Evolutionary conservation across 768 basidiomycete species (phyloP).

Genomic region (Naganishia onofrii): DNA sequence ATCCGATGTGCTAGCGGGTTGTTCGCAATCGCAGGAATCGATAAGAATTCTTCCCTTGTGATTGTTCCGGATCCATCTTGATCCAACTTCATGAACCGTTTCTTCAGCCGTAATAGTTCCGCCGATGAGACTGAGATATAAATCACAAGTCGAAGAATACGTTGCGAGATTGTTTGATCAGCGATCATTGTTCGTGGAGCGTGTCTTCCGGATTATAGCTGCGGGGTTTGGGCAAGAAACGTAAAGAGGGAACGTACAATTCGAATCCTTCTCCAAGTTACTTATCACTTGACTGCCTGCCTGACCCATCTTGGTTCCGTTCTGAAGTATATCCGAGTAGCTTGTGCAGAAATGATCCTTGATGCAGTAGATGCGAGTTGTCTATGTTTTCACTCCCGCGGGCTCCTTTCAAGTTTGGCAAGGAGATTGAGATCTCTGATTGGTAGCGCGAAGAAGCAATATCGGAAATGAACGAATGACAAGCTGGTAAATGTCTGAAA

Average conservation of each 20-base stretch:
- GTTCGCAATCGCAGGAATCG: conserved; percentile 97
- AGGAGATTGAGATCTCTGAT: too few relatives aligned
- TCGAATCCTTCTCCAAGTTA: conserved; percentile 95
- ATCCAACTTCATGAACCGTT: conserved; percentile 99
- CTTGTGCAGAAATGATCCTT: not conserved
- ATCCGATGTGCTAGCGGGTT: conserved; percentile 94
- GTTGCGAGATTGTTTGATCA: not conserved
- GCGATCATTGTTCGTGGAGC: not conserved
- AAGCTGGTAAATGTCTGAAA: too few relatives aligned
- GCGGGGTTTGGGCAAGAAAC: not conserved
- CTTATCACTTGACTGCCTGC: conserved; percentile 84
- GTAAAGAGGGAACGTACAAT: conserved; percentile 66
- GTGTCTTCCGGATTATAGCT: not conserved
- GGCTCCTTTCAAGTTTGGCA: not conserved
- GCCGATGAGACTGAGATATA: conserved; percentile 74
- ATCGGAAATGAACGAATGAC: too few relatives aligned
- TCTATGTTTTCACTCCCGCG: not conserved
- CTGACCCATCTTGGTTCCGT: conserved; percentile 51
- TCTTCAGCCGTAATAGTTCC: conserved; percentile 93
- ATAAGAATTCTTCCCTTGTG: conserved; percentile 96
- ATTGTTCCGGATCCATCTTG: conserved; percentile 97
- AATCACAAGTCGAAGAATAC: not conserved
- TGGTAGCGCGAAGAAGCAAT: too few relatives aligned
- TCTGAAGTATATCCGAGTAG: not conserved
- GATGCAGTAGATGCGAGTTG: not conserved